Percentiles rank a stretch among this genome's conserved stretches.
Evolutionary conservation across 371 early-diverging fungal genomes (phyloP).

Genomic region (Mortierella sp.): DNA sequence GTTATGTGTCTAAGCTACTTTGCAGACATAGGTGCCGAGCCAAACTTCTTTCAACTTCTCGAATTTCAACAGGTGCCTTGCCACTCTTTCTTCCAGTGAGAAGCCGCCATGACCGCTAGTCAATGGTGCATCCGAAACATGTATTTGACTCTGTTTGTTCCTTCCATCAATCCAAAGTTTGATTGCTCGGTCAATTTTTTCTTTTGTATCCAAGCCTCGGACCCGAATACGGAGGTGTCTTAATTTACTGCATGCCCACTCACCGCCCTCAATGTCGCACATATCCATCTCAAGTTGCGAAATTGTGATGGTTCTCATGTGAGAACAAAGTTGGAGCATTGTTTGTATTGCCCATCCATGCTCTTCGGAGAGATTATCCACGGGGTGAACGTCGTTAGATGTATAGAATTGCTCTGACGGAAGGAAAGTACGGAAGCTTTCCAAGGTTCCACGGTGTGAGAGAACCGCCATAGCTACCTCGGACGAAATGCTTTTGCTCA

Average conservation of each 20-base stretch:
- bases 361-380: not conserved
- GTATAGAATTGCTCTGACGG: not conserved
- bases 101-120: no score
- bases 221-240: not conserved
- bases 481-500: not conserved
- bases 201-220: conserved; percentile 10
- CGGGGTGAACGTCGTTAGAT: not conserved
- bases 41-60: not conserved
- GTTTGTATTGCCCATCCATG: not conserved
- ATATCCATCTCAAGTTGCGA: conserved; percentile 16
- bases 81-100: not conserved
- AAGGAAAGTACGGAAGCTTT: not conserved
- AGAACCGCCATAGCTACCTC: not conserved
- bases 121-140: no score
- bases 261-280: not conserved
- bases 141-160: no score
- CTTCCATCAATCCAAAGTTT: conserved; percentile 5
- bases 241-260: conserved; percentile 8
- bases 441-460: not conserved
- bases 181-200: not conserved
- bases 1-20: no score
- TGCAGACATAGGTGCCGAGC: not conserved
- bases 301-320: not conserved
- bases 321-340: not conserved
- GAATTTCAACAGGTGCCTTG: not conserved